A percentile compares a stretch with the other conserved stretches of the same genome.
Conservation (phyloP, 1,139 yeast genomes). For the Keqinozyma sinolaborantium region DNA sequence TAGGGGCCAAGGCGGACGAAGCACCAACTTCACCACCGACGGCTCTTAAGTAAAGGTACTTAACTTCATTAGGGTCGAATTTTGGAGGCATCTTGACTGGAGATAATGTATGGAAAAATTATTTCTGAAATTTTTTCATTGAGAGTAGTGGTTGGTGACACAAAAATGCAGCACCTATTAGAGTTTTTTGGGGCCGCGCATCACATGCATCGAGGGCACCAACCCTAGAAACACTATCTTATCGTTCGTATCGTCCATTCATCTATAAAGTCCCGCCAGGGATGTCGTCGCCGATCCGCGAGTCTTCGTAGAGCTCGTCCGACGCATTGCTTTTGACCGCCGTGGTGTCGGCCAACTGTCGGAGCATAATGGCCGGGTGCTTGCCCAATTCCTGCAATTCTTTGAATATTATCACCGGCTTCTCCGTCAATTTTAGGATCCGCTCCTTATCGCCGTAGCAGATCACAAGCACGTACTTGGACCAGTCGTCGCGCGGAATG, state of each 20-base stretch:
- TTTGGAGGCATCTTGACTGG: constrained; percentile 78
- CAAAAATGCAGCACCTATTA: constrained; percentile 1
- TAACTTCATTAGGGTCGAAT: constrained; percentile 98
- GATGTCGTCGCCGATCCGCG: constrained; percentile 45
- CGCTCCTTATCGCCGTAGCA: constrained; percentile 92
- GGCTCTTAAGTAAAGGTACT: constrained; percentile 98
- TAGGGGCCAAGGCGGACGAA: constrained; percentile 98
- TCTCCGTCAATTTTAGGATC: constrained; percentile 77
- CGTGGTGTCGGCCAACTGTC: constrained; percentile 60
- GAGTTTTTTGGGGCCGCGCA: not conserved
- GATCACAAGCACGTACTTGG: constrained; percentile 82
- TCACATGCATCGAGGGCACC: constrained; percentile 1
- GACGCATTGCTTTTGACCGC: constrained; percentile 29
- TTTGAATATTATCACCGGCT: constrained; percentile 85
- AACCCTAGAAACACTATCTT: not conserved
- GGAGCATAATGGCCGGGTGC: constrained; percentile 89
- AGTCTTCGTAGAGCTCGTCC: constrained; percentile 33
- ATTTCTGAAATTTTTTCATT: constrained; percentile 12
- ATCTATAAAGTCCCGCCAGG: constrained; percentile 51
- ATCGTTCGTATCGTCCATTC: constrained; percentile 1
- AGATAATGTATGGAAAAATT: constrained; percentile 7
- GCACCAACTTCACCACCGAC: constrained; percentile 99
- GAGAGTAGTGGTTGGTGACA: not conserved
- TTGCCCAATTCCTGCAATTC: constrained; percentile 84
- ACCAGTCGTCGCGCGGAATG: constrained; percentile 78